phyloP scores from a whole-genome alignment of 768 basidiomycete species.

The Crepidotus variabilis region DNA sequence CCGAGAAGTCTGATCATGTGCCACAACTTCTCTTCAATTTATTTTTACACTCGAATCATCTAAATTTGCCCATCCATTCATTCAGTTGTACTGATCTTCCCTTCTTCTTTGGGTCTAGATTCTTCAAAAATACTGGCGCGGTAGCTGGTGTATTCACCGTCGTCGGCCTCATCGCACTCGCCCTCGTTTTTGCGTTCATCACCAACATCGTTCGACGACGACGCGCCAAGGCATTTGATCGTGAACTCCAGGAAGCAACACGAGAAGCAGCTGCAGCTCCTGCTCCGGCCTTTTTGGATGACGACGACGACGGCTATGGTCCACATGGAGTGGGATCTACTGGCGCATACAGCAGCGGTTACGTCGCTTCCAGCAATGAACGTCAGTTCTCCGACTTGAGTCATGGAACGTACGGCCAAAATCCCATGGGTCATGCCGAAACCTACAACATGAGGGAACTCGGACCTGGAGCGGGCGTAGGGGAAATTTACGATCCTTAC shows the following conservation, averaged over 20 bases:
- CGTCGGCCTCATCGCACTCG: conserved; percentile 59
- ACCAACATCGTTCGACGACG: conserved; percentile 58
- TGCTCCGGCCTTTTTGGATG: conserved; percentile 55
- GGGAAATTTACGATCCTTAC: conserved; percentile 29
- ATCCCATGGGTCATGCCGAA: conserved; percentile 37
- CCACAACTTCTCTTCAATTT: no score
- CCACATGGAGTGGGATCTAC: neutral
- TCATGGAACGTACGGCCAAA: conserved; percentile 56
- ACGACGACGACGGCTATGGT: conserved; percentile 30
- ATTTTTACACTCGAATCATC: no score
- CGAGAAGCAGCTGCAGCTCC: conserved; percentile 54
- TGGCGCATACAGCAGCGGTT: neutral
- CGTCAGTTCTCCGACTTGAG: conserved; percentile 42
- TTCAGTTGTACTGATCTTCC: no score
- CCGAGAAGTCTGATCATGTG: no score
- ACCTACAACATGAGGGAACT: conserved; percentile 51
- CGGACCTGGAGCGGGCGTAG: conserved; percentile 16
- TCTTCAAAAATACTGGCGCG: conserved; percentile 69
- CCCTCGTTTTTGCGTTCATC: conserved; percentile 43
- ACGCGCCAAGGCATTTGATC: conserved; percentile 60
- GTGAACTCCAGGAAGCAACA: conserved; percentile 71
- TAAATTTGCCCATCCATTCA: no score
- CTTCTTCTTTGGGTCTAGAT: conserved; percentile 34
- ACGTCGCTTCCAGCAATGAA: conserved; percentile 12
- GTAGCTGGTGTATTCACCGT: conserved; percentile 71